phyloP scores from a whole-genome alignment of 176 grass and related monocot species.

The Triticum timopheevii region DNA sequence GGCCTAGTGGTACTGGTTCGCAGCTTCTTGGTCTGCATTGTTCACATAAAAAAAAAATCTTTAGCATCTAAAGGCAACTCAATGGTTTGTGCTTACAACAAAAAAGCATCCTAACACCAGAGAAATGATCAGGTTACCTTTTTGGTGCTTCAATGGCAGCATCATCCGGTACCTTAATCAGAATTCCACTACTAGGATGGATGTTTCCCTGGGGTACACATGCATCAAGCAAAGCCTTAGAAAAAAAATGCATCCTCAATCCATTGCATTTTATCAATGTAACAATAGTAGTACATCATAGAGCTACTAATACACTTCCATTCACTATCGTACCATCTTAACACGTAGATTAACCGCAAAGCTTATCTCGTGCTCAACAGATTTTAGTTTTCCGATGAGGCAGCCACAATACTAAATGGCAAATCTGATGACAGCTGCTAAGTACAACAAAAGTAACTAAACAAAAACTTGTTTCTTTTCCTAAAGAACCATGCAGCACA shows the following conservation, averaged over 20 bases:
- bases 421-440: not conserved
- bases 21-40: conserved; percentile 49
- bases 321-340: conserved; percentile 5
- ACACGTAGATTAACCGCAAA: not conserved
- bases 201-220: conserved; percentile 43
- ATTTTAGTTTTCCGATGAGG: not conserved
- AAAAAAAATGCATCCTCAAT: conserved; percentile 13
- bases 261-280: conserved; percentile 1
- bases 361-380: not conserved
- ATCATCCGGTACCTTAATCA: conserved; percentile 36
- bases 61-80: conserved; percentile 24
- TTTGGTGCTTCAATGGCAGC: conserved; percentile 30
- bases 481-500: not conserved
- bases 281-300: not conserved
- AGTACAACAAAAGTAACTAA: not conserved
- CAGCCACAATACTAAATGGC: not conserved
- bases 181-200: conserved; percentile 33
- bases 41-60: conserved; percentile 10
- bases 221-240: conserved; percentile 26
- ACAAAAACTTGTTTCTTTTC: conserved; percentile 1
- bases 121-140: conserved; percentile 41
- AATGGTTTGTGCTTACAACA: not conserved
- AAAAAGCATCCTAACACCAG: not conserved
- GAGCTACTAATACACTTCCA: not conserved
- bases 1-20: conserved; percentile 33